These are phyloP conservation scores for Crotalaria pallida DNA, from an alignment of 306 rosid species.

Conservation along the genomic window DNA sequence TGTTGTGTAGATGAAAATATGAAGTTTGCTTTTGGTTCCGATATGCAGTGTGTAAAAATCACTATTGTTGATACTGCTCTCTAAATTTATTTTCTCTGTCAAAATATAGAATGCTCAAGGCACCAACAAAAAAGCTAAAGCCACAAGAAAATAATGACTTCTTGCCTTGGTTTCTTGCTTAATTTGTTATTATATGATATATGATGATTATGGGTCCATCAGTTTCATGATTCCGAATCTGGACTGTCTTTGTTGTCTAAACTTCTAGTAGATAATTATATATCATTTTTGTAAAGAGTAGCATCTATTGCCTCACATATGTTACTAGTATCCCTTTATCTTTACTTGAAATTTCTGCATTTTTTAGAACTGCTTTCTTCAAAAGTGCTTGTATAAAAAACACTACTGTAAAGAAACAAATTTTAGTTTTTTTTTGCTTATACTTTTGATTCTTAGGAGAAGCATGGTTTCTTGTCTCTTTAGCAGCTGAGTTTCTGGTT, in stretches of 20 bases:
- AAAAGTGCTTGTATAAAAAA: neutral
- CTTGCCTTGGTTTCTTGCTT: slow-evolving; percentile 14
- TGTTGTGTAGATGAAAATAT: neutral
- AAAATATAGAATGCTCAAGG: neutral
- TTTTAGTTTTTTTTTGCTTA: neutral
- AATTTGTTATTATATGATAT: slow-evolving; percentile 1
- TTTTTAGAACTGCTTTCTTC: neutral
- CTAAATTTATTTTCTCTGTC: neutral
- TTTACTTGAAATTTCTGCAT: neutral
- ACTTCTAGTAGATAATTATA: neutral
- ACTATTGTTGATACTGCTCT: neutral
- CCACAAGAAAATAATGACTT: neutral
- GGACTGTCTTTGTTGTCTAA: neutral
- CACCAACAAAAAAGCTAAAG: too few species aligned
- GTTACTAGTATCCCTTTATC: neutral
- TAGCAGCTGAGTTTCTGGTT: neutral
- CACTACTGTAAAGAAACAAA: neutral
- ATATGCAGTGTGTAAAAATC: too few species aligned
- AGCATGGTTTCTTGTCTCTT: neutral
- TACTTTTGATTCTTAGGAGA: neutral
- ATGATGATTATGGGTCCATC: slow-evolving; percentile 2
- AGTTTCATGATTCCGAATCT: slow-evolving; percentile 1
- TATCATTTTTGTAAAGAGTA: neutral
- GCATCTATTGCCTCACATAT: neutral
- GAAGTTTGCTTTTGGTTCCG: neutral